Base-by-base conservation (phyloP, 2,329 filamentous ascomycete genomes). In the Drechslerella coelobrocha region DNA sequence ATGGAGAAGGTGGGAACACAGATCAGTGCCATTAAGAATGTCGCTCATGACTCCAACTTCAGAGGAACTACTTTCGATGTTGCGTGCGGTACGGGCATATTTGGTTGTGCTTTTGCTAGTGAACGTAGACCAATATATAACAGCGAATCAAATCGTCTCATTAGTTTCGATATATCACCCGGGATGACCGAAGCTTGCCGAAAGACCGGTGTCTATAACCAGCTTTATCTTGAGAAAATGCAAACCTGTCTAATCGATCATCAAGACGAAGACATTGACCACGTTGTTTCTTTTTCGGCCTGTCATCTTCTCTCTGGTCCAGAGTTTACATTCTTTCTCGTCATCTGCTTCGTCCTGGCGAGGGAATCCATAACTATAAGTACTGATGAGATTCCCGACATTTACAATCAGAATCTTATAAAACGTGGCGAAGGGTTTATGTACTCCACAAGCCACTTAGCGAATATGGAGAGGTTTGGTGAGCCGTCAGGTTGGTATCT, bases 291-390 rank as follows among this genome's bases (percentile, higher is more conserved):
- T 21, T 43, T 59, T 12, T 72, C 60, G 3, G 72, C 61, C 9
- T 26, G 73, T 23, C 62, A 75, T 19, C 73, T 74, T 37, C 47
- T 75, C 17, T 37, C 62, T 12, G 50, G 55, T 7, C 63, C 71
- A 39, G 74, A 74, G 9, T 54, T 76, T n/a, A 54, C 71, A n/a
- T 72, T 75, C 57, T 60, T 74, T n/a, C 61, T 76, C 39, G 71
- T 66, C 2, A 39, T 59, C 6, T 73, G 63, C 21, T 76, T 76
- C 43, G 61, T 72, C n/a, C 51, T 74, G 19, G 74, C 74, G 5
- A 61, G 45, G 10, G 52, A 61, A 8, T 75, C 75, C 2, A 63
- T 76, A 14, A 74, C 65, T 7, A 19, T 76, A 14, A 14, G 51
- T 1, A 26, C 75, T 26, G 71, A 73, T 23, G 65, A 73, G 26